phyloP scores from a whole-genome alignment of 83 land plant species.

The Diphasiastrum complanatum region DNA sequence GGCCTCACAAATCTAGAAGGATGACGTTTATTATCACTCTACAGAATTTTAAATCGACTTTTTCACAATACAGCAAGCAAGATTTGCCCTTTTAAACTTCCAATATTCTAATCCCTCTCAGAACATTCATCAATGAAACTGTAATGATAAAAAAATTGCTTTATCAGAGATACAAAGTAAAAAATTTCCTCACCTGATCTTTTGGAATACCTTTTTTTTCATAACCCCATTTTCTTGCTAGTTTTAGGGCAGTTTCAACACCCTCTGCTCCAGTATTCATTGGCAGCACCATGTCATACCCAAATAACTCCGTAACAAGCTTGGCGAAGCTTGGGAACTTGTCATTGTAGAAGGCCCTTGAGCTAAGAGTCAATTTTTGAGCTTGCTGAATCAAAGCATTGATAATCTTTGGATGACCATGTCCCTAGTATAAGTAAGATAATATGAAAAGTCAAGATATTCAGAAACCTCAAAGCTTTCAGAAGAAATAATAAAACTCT shows the following conservation, averaged over 20 bases:
- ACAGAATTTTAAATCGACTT: too few relatives aligned
- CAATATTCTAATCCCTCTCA: too few relatives aligned
- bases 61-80: too few relatives aligned
- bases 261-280: conserved; percentile 99
- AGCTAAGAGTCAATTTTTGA: conserved; percentile 76
- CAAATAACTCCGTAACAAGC: conserved; percentile 60
- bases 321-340: conserved; percentile 83
- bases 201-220: conserved; percentile 79
- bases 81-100: too few relatives aligned
- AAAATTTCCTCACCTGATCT: conserved; percentile 93
- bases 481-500: neutral
- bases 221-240: conserved; percentile 99
- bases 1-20: too few relatives aligned
- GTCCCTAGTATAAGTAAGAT: conserved; percentile 79
- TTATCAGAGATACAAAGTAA: too few relatives aligned
- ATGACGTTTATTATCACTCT: too few relatives aligned
- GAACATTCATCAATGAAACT: too few relatives aligned
- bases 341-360: conserved; percentile 96
- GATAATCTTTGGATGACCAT: conserved; percentile 84
- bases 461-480: too few relatives aligned
- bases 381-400: conserved; percentile 77
- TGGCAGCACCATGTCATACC: conserved; percentile 96
- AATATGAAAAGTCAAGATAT: too few relatives aligned
- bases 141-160: too few relatives aligned
- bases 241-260: conserved; percentile 94